A percentile compares a stretch with the other conserved stretches of the same genome.
These are phyloP conservation scores for Solanum chmielewskii DNA, from an alignment of 257 asterid species.

Conservation along the genomic window DNA sequence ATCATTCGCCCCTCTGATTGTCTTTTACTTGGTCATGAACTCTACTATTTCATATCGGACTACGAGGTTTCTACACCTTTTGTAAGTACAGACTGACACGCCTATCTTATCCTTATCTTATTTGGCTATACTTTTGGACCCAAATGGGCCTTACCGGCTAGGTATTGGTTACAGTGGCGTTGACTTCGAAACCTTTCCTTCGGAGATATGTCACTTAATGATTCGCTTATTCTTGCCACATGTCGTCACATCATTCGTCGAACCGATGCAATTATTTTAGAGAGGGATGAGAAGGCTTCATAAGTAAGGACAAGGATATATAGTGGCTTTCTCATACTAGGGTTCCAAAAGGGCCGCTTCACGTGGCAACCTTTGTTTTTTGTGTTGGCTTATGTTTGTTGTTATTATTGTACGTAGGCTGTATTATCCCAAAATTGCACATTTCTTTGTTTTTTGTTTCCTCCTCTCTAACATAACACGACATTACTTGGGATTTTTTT, in stretches of 20 bases:
- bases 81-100: not conserved
- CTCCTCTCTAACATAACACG: slow-evolving; percentile 17
- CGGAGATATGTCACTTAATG: not conserved
- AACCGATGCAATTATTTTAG: not conserved
- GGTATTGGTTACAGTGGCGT: not conserved
- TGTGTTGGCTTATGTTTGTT: slow-evolving; percentile 12
- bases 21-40: not conserved
- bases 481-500: slow-evolving; percentile 49
- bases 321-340: slow-evolving; percentile 17
- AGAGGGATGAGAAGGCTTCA: not conserved
- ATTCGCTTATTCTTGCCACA: not conserved
- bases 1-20: not conserved
- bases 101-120: not conserved
- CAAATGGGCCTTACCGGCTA: not conserved
- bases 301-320: slow-evolving; percentile 23
- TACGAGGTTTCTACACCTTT: not conserved
- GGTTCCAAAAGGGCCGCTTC: slow-evolving; percentile 56
- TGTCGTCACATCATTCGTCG: not conserved
- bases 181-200: not conserved
- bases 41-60: not conserved
- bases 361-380: slow-evolving; percentile 52
- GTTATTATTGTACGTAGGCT: not conserved
- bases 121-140: not conserved
- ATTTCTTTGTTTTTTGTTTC: slow-evolving; percentile 8
- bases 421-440: not conserved